Base-by-base conservation (phyloP, 2,329 filamentous ascomycete genomes). In the Bipolaris sorokiniana region DNA sequence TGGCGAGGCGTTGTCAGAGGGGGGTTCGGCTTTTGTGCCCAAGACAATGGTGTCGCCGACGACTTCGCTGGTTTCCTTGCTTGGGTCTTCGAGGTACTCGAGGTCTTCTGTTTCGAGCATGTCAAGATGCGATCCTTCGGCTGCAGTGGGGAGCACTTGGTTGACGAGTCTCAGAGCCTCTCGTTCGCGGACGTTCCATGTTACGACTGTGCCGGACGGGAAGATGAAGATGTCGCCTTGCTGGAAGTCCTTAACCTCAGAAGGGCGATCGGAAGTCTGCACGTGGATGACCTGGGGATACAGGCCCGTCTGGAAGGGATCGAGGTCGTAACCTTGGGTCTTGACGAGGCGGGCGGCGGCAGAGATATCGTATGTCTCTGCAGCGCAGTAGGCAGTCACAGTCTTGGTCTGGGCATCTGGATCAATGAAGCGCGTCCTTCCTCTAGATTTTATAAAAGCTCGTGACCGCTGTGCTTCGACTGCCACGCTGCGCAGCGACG, bases 221-320 rank as follows among this genome's bases (percentile, higher is more conserved):
- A 99, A 99, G 54, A 99, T 88, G 72, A 98, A 98, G 48, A 98
- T 87, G 77, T 99, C 95, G 33, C 92, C 93, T 47, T 72, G 70
- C 36, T 71, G 86, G 84, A 76, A 70, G 81, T 81, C 52, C 79
- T 81, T 75, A 48, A 76, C 70, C 56, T 75, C 73, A 16, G 71
- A 66, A 6, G 75, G 66, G 48, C 73, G 67, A 46, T 78, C 77
- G 0, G 74, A 75, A 7, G 78, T 79, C 53, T 80, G 80, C 13
- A 89, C 77, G 66, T 90, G 87, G 34, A 89, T 80, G 33, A 90
- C 86, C 67, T 89, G 86, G 1, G 86, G 86, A 61, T 84, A 87
- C 3, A 90, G 78, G 3, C 83, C 84, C 1, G 86, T 89, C 42
- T 81, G 78, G 58, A 82, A 81, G 1, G 87, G 87, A 69, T 90